A percentile compares a stretch with the other conserved stretches of the same genome.
These are phyloP conservation scores for Brassica incana DNA, from an alignment of 345 rosid species.

Conservation along the genomic window DNA sequence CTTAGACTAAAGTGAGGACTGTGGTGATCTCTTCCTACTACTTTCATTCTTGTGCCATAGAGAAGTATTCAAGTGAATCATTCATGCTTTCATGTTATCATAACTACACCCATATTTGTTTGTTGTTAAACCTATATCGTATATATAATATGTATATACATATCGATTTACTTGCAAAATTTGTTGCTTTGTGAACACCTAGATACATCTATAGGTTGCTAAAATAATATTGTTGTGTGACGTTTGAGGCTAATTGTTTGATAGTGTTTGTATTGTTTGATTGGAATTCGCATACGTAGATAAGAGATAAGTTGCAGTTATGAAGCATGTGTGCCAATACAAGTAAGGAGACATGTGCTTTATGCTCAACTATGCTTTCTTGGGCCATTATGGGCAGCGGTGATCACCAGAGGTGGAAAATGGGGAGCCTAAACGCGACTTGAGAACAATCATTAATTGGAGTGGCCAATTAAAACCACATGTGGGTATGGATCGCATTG, in stretches of 20 bases:
- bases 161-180: background rate
- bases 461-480: background rate
- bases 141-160: background rate
- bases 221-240: background rate
- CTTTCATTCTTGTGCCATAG: background rate
- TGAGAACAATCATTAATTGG: background rate
- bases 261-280: background rate
- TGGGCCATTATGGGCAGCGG: background rate
- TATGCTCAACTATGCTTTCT: background rate
- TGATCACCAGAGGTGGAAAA: background rate
- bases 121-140: background rate
- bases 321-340: background rate
- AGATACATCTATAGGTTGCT: background rate
- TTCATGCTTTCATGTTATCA: background rate
- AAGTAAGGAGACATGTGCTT: background rate
- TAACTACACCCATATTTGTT: background rate
- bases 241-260: background rate
- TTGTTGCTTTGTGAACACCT: background rate
- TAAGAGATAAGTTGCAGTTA: background rate
- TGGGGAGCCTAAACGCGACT: background rate
- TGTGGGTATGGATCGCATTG: background rate
- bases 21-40: background rate
- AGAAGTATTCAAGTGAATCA: background rate
- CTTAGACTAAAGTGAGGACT: background rate
- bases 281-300: background rate